Percentiles rank a stretch among this genome's conserved stretches.
phyloP scores from a whole-genome alignment of 495 filamentous ascomycete genomes.

The Penicillium ochrochloron region DNA sequence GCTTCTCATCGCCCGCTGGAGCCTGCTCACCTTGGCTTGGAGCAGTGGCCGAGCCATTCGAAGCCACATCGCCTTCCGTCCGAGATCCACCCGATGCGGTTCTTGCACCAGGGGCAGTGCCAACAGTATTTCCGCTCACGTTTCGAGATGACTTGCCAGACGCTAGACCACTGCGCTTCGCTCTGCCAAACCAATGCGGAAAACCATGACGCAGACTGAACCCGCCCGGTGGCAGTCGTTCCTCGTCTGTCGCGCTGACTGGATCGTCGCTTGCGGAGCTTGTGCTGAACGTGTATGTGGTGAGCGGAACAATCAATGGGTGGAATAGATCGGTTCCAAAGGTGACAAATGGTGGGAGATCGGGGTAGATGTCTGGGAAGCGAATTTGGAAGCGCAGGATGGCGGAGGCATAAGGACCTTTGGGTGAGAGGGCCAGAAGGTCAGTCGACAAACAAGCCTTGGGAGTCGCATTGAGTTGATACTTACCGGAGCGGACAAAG shows the following conservation, averaged over 20 bases:
- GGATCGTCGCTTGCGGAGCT: constrained; percentile 69
- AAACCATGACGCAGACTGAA: constrained; percentile 91
- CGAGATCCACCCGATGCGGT: neutral
- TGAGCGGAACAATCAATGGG: constrained; percentile 86
- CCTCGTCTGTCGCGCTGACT: constrained; percentile 78
- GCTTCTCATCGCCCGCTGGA: constrained; percentile 10
- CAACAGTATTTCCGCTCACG: constrained; percentile 39
- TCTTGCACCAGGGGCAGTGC: neutral
- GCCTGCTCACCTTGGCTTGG: constrained; percentile 5
- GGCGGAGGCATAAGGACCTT: constrained; percentile 86
- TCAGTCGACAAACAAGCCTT: neutral
- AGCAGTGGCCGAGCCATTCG: neutral
- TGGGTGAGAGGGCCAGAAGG: neutral
- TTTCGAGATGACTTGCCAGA: constrained; percentile 44
- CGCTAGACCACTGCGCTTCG: constrained; percentile 35
- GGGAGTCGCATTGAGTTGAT: neutral
- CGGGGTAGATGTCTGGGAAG: constrained; percentile 82
- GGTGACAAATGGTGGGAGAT: constrained; percentile 78
- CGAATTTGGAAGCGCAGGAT: constrained; percentile 88
- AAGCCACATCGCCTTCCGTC: constrained; percentile 5
- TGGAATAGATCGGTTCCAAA: constrained; percentile 94
- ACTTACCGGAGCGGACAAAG: constrained; percentile 82
- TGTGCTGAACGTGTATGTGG: constrained; percentile 87
- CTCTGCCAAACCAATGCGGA: constrained; percentile 78
- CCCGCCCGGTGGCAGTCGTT: constrained; percentile 80